Evolutionary conservation across 1,139 yeast species (phyloP), one percentile per base, ranked within the genome.

Genomic region (Nadsonia commutata): DNA sequence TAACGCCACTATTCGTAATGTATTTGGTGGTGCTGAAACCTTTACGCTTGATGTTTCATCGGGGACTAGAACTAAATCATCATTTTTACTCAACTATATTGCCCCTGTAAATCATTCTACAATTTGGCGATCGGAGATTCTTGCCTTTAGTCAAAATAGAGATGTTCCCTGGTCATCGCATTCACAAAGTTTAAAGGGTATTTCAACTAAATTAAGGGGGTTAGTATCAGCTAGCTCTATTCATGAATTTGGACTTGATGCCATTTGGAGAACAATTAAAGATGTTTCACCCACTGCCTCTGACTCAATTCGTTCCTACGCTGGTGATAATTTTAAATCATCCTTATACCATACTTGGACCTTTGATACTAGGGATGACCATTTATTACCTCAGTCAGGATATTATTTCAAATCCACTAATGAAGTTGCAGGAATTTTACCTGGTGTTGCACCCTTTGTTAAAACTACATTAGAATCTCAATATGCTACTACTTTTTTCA

Each of bases 11-110:
- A 40, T 56, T 7, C 45, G 56, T 11, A 88, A 90, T 57, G 62
- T 84, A 9, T 76, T 86, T 60, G 95, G 95, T 0, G 95, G 95
- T 2, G 96, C 90, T 7, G 98, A 90, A 57, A 70, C 70, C 40
- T 56, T 88, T 19, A 70, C 76, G 22, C 67, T 86, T 43, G 95
- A 88, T 60, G 85, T 95, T 2, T 75, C 79, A 5, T 63, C 74
- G 20, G 95, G 95, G 17, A 80, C 94, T 2, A 76, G 82, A 47
- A 88, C 94, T 3, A 74, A 93, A 1, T 78, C 93, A 18, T 52
- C 51, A 13, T 80, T 81, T 55, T 59, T 83, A 42, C 51, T 78
- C 22, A 79, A 76, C 52, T 78, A 72, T 51, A 66, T 73, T 33
- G 71, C 74, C 51, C 96, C 97, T 0, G 46, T 80, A 13, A 54